Percentiles rank a stretch among this genome's conserved stretches.
Evolutionary conservation across 192 early-diverging fungal genomes (phyloP).

Genomic region (Umbelopsis sp.): DNA sequence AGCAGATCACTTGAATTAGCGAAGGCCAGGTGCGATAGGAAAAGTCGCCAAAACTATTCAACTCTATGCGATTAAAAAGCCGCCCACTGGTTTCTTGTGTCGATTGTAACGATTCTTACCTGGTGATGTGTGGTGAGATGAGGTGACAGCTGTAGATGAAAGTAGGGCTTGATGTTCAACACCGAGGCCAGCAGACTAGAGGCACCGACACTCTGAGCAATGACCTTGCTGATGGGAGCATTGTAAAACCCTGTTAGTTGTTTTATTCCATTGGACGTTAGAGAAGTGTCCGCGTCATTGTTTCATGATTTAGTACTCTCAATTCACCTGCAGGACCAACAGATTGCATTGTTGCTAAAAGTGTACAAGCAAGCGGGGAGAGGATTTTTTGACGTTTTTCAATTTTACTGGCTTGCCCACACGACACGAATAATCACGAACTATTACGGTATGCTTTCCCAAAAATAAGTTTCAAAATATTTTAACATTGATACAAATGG

Average conservation of each 20-base stretch:
- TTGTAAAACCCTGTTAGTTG: slow-evolving; percentile 61
- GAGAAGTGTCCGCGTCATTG: no score
- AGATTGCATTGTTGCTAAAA: slow-evolving; percentile 19
- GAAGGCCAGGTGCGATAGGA: slow-evolving; percentile 57
- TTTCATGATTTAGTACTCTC: no score
- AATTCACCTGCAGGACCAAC: slow-evolving; percentile 26
- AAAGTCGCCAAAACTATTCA: slow-evolving; percentile 62
- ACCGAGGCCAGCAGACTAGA: slow-evolving; percentile 51
- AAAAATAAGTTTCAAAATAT: background rate
- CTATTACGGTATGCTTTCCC: no score
- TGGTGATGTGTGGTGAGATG: slow-evolving; percentile 63
- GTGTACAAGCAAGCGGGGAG: background rate
- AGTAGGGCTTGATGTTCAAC: slow-evolving; percentile 52
- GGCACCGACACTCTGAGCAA: slow-evolving; percentile 49
- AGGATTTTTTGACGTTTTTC: slow-evolving; percentile 12
- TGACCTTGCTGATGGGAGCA: slow-evolving; percentile 61
- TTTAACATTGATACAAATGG: background rate
- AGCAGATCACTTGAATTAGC: slow-evolving; percentile 58
- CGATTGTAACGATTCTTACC: slow-evolving; percentile 32
- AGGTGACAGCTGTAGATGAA: slow-evolving; percentile 57
- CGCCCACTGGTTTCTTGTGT: background rate
- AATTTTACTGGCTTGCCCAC: background rate
- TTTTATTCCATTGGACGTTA: background rate
- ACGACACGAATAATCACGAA: background rate
- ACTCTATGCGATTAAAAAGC: background rate